phyloP scores from a whole-genome alignment of 1,139 yeast species.

The Pichia sp. region DNA sequence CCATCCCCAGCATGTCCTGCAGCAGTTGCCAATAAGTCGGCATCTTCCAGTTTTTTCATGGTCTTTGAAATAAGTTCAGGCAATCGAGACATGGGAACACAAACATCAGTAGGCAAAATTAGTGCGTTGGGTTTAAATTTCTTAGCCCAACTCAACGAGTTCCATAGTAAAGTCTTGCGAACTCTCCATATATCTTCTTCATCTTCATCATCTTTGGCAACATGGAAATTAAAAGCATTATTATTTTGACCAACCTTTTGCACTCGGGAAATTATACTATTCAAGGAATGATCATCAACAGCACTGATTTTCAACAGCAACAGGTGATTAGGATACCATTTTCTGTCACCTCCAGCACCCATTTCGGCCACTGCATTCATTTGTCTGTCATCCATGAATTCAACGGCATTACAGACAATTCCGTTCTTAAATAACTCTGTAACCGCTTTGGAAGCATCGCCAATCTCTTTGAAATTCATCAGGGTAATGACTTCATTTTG shows the following conservation, averaged over 20 bases:
- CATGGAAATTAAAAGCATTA: conserved; percentile 38
- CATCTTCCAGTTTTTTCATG: conserved; percentile 44
- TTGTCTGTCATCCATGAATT: conserved; percentile 58
- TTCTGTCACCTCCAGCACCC: conserved; percentile 33
- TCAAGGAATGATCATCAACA: conserved; percentile 37
- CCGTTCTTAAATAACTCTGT: conserved; percentile 51
- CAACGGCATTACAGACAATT: conserved; percentile 61
- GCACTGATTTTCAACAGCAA: conserved; percentile 77
- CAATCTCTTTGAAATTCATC: conserved; percentile 50
- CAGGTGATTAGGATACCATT: conserved; percentile 73
- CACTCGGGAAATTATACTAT: conserved; percentile 48
- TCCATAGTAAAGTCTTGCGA: conserved; percentile 83
- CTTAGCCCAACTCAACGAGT: conserved; percentile 63
- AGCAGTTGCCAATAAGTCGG: conserved; percentile 49
- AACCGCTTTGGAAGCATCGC: conserved; percentile 60
- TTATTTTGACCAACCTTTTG: conserved; percentile 43
- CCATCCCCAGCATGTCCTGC: conserved; percentile 90
- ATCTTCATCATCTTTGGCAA: conserved; percentile 57
- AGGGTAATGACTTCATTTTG: conserved; percentile 57
- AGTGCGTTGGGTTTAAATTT: conserved; percentile 55
- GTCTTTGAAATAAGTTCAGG: conserved; percentile 54
- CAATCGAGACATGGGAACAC: conserved; percentile 72
- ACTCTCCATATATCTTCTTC: conserved; percentile 79
- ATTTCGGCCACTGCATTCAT: conserved; percentile 60
- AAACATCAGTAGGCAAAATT: conserved; percentile 84